Percentiles rank a stretch among this genome's conserved stretches.
phyloP scores from a whole-genome alignment of 2,329 filamentous ascomycete genomes.

The Orbilia oligospora region DNA sequence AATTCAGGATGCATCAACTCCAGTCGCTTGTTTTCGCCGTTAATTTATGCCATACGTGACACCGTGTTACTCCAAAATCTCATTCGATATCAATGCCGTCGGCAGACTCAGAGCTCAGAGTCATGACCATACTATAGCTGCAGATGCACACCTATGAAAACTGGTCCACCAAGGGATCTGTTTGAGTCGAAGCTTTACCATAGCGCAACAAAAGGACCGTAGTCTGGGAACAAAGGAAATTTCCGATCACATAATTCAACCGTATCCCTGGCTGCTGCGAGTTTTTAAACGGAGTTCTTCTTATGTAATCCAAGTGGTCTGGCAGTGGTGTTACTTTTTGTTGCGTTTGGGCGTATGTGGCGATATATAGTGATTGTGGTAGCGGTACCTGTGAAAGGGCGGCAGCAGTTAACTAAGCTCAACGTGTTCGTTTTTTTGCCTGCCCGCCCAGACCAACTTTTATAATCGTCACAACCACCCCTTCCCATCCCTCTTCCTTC shows the following conservation, averaged over 20 bases:
- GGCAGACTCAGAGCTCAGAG: background rate
- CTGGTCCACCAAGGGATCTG: background rate
- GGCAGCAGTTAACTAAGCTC: conserved; percentile 48
- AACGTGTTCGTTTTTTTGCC: conserved; percentile 53
- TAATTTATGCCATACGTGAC: background rate
- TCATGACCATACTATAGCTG: no score
- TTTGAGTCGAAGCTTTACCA: background rate
- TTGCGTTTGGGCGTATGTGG: conserved; percentile 28
- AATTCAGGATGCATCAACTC: background rate
- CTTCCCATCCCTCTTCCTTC: conserved; percentile 38
- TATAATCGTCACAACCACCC: conserved; percentile 56
- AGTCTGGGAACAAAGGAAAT: background rate
- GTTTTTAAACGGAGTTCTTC: background rate
- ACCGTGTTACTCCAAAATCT: conserved; percentile 18
- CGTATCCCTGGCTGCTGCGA: background rate
- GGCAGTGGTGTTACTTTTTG: conserved; percentile 46
- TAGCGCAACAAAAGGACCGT: background rate
- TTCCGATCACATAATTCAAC: background rate
- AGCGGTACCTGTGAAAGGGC: conserved; percentile 29
- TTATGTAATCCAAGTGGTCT: conserved; percentile 34
- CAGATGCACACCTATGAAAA: background rate
- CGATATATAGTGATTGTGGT: conserved; percentile 19
- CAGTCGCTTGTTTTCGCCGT: background rate
- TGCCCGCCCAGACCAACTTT: conserved; percentile 44
- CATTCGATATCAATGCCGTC: background rate